Base-by-base conservation (phyloP, 2,329 filamentous ascomycete genomes). In the Fusarium redolens region DNA sequence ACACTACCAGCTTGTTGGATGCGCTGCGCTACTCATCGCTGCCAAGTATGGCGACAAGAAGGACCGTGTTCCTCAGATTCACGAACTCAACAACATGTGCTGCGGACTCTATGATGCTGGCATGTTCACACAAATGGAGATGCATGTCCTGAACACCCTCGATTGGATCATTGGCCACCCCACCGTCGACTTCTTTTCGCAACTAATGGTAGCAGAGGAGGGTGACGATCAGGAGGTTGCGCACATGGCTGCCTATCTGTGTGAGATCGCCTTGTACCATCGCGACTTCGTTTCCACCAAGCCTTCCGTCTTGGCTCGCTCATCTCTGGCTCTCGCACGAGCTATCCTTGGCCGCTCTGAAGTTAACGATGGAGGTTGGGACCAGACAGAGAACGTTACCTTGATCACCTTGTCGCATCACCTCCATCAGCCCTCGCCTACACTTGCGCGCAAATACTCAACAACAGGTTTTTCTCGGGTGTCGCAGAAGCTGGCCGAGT, bases 121-220 rank as follows among this genome's bases (percentile, higher is more conserved):
- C 85, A 99, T 99, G 96, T 99, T 99, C 85, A 96, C 95, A 15
- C 96, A 99, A 84, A 99, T 99, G 96, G 96, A 99, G 86, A 98
- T 97, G 95, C 96, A 99, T 82, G 96, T 99, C 41, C 89, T 99
- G 77, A 97, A 98, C 85, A 99, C 96, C 3, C 89, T 99, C 67
- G 94, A 97, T 81, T 99, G 96, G 96, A 91, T 92, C 75, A 93
- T 99, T 75, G 96, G 96, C 61, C 96, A 98, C 84, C 95, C 96
- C 3, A 98, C 96, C 33, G 93, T 98, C 74, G 96, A 98, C 83
- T 93, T 92, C 81, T 99, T 98, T 84, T 89, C 97, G 51, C 93
- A 97, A 80, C 86, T 98, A 69, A 94, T 96, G 70, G 89, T 97
- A 43, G 89, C 93, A 50, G 94, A 97, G 81, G 93, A 93, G 81